Conservation (phyloP, 768 basidiomycete genomes). For the Boletus vermiculosoides region DNA sequence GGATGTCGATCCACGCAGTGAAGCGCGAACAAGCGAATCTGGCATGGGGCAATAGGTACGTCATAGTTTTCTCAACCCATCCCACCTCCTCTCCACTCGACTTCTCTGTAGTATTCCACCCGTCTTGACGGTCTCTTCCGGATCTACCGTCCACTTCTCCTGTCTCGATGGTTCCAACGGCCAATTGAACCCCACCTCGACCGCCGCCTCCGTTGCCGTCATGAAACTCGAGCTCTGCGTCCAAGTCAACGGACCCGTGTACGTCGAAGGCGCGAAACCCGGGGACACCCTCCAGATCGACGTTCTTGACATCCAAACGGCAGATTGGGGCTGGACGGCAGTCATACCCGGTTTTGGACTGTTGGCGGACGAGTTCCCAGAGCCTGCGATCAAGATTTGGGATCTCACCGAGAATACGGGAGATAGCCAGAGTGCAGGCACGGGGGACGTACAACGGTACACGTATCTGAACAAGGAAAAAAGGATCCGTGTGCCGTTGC, state of each 20-base stretch:
- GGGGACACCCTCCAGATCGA: constrained; percentile 64
- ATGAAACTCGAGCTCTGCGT: constrained; percentile 50
- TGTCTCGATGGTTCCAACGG: constrained; percentile 66
- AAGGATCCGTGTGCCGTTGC: constrained; percentile 48
- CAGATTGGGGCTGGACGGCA: constrained; percentile 64
- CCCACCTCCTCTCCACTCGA: neutral
- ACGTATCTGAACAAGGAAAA: constrained; percentile 52
- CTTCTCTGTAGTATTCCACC: constrained; percentile 46
- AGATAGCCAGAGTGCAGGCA: neutral
- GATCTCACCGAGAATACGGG: constrained; percentile 33
- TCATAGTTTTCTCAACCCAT: neutral
- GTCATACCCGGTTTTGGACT: constrained; percentile 60
- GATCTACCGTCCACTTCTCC: constrained; percentile 54
- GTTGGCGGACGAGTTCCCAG: constrained; percentile 53
- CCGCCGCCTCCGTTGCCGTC: constrained; percentile 34
- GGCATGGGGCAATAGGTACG: constrained; percentile 60
- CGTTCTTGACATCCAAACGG: constrained; percentile 48
- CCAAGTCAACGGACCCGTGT: constrained; percentile 62
- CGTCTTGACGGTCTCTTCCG: constrained; percentile 47
- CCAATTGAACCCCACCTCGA: constrained; percentile 49
- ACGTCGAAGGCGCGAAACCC: constrained; percentile 48
- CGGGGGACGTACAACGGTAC: constrained; percentile 26
- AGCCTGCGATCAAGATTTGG: constrained; percentile 56
- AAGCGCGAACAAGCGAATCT: constrained; percentile 53
- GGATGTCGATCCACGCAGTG: constrained; percentile 54